Base-by-base conservation (phyloP, 345 rosid genomes). In the Streptanthus diversifolius region DNA sequence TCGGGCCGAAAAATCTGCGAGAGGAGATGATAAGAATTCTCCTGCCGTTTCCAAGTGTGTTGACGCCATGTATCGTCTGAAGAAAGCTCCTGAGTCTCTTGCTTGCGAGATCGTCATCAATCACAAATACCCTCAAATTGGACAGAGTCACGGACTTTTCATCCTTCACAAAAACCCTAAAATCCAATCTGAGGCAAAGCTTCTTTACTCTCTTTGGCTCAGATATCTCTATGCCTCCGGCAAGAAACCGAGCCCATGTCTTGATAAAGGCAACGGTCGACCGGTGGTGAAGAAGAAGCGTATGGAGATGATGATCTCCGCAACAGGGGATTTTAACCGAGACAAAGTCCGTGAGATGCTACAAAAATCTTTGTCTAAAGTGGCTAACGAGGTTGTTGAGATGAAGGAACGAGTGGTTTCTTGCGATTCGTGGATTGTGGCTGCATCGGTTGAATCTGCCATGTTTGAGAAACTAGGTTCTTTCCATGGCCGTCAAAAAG, bases 131-230 rank as follows among this genome's bases (percentile, higher is more conserved):
- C 22, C 43, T 8, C 33, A 8, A 30, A 52, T 47, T 4, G 68
- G 75, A n/a, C 12, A 51, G 15, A 29, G 22, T 27, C 5, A 36
- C 43, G n/a, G 10, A 1, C 8, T 49, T 36, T 62, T 71, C 2
- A 37, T 5, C 11, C n/a, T 48, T 8, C 67, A 71, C 51, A 25
- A 15, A 36, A 71, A 71, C 75, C 67, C 59, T n/a, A n/a, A n/a
- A n/a, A n/a, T n/a, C n/a, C n/a, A n/a, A n/a, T n/a, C n/a, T n/a
- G n/a, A n/a, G n/a, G n/a, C n/a, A n/a, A n/a, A n/a, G n/a, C n/a
- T n/a, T n/a, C n/a, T n/a, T n/a, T n/a, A n/a, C n/a, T n/a, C n/a
- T n/a, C n/a, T n/a, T n/a, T n/a, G n/a, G n/a, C n/a, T n/a, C n/a
- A n/a, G n/a, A n/a, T n/a, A n/a, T n/a, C n/a, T n/a, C n/a, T n/a